phyloP scores from a whole-genome alignment of 331 rosid species.

The Prunus yedoensis region DNA sequence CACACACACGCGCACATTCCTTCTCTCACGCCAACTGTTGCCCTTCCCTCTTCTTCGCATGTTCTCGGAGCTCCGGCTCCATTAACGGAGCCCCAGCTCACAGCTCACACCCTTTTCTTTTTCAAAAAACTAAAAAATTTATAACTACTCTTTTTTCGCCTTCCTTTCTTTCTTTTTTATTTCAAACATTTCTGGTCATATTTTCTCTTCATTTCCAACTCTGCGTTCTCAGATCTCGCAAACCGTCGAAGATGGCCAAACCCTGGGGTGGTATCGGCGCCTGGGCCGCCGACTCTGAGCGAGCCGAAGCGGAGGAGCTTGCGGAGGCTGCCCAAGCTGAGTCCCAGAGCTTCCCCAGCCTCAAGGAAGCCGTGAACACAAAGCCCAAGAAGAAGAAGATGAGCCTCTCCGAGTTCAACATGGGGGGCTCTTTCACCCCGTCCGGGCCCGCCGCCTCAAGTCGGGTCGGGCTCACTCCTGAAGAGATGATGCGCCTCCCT shows the following conservation, averaged over 20 bases:
- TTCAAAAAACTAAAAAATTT: neutral
- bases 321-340: conserved; percentile 32
- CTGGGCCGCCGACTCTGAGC: conserved; percentile 98
- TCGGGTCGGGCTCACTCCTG: conserved; percentile 49
- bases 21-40: conserved; percentile 10
- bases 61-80: conserved; percentile 53
- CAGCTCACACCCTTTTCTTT: neutral
- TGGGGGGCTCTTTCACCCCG: conserved; percentile 6
- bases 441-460: conserved; percentile 5
- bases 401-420: conserved; percentile 54
- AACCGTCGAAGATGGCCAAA: conserved; percentile 57
- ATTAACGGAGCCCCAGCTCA: conserved; percentile 49
- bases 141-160: neutral
- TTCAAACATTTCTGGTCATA: neutral
- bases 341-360: conserved; percentile 69
- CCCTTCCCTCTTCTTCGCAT: conserved; percentile 31
- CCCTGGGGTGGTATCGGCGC: conserved; percentile 82
- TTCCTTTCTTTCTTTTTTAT: neutral
- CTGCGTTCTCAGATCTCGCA: conserved; percentile 37
- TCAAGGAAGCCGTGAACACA: conserved; percentile 61
- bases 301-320: conserved; percentile 80
- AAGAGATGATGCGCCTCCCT: conserved; percentile 77
- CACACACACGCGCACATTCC: neutral
- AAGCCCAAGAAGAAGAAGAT: conserved; percentile 82
- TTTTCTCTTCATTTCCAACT: neutral